Evolutionary conservation across 495 filamentous ascomycete genomes (phyloP).

Genomic region (Annulohypoxylon maeteangense): DNA sequence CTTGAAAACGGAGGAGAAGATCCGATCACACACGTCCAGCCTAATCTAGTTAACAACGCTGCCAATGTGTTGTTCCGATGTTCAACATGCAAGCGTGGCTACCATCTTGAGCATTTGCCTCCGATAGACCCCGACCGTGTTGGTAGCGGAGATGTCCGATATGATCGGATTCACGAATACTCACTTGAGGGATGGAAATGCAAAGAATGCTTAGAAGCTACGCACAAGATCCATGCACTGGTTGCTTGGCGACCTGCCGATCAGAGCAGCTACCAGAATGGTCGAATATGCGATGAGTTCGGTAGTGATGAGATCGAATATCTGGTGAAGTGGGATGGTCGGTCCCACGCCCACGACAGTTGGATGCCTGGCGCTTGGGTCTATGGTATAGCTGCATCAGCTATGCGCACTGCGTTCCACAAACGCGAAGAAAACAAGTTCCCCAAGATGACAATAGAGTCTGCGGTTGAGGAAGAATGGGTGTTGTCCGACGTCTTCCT

Average conservation of each 20-base stretch:
- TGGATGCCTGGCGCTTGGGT: slow-evolving; percentile 95
- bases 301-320: slow-evolving; percentile 82
- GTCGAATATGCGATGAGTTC: slow-evolving; percentile 61
- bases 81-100: slow-evolving; percentile 76
- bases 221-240: slow-evolving; percentile 72
- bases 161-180: slow-evolving; percentile 65
- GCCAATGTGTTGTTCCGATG: slow-evolving; percentile 87
- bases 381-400: slow-evolving; percentile 71
- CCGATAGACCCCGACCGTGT: slow-evolving; percentile 48
- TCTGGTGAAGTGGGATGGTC: slow-evolving; percentile 83
- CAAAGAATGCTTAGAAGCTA: slow-evolving; percentile 70
- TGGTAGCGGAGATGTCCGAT: slow-evolving; percentile 53
- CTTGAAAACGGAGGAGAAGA: slow-evolving; percentile 80
- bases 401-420: slow-evolving; percentile 79
- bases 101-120: slow-evolving; percentile 84
- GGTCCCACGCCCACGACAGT: slow-evolving; percentile 78
- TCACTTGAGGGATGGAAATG: slow-evolving; percentile 73
- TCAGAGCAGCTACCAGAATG: slow-evolving; percentile 58
- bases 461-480: slow-evolving; percentile 87
- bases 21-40: slow-evolving; percentile 72
- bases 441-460: slow-evolving; percentile 75
- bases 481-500: slow-evolving; percentile 89
- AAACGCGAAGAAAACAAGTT: slow-evolving; percentile 69
- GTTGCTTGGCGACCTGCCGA: slow-evolving; percentile 87
- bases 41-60: slow-evolving; percentile 74